A percentile compares a stretch with the other conserved stretches of the same genome.
Evolutionary conservation across 2,329 filamentous ascomycete species (phyloP).

Genomic region (Cladosporium sp.): DNA sequence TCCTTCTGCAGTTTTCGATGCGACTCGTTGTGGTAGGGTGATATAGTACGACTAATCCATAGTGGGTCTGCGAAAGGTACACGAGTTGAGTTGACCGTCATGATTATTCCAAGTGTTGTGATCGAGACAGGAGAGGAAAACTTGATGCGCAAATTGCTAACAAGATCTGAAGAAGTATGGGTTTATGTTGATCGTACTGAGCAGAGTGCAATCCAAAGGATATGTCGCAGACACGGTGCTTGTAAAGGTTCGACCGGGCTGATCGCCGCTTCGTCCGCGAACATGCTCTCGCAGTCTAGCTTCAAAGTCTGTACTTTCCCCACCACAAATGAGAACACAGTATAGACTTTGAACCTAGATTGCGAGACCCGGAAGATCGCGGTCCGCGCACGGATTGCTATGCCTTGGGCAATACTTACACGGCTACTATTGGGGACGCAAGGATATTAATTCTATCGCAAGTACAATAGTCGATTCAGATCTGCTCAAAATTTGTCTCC

Average conservation of each 20-base stretch:
- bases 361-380: too few relatives aligned
- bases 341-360: too few relatives aligned
- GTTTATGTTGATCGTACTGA: neutral
- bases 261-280: neutral
- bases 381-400: neutral
- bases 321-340: too few relatives aligned
- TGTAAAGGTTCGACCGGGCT: too few relatives aligned
- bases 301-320: constrained; percentile 23
- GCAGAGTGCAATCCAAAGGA: neutral
- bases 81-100: neutral
- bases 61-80: neutral
- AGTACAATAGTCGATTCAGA: too few relatives aligned
- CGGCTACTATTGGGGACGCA: too few relatives aligned
- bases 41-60: neutral
- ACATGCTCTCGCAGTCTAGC: neutral
- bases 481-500: neutral
- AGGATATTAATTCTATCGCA: too few relatives aligned
- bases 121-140: neutral
- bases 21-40: neutral
- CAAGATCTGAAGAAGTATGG: neutral
- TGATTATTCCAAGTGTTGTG: neutral
- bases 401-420: neutral
- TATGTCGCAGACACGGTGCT: neutral
- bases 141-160: neutral
- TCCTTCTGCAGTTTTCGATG: neutral